These are phyloP conservation scores for Macadamia tetraphylla DNA, from an alignment of 164 flowering plant genomes.

Conservation along the genomic window DNA sequence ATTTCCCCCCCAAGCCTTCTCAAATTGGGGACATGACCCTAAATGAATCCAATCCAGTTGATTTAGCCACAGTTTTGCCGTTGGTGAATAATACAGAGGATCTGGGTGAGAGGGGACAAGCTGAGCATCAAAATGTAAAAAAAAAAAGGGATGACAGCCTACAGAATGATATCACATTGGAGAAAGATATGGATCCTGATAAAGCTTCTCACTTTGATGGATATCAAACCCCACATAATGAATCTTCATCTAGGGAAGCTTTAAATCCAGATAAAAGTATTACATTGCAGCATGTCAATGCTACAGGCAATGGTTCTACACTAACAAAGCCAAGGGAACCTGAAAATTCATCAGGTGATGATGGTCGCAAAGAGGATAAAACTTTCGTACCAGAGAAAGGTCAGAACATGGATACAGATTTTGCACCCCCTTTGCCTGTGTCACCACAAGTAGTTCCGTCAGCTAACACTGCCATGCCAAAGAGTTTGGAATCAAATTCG, in stretches of 20 bases:
- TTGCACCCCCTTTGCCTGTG: background rate
- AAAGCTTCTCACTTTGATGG: background rate
- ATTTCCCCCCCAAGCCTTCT: background rate
- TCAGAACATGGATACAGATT: background rate
- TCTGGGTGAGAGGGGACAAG: background rate
- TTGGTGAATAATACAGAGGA: background rate
- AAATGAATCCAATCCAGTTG: background rate
- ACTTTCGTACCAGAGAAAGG: background rate
- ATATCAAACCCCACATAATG: background rate
- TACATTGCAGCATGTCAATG: background rate
- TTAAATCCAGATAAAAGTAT: background rate
- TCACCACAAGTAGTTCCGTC: background rate
- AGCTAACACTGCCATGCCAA: background rate
- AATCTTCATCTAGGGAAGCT: background rate
- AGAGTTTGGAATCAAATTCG: background rate
- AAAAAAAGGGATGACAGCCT: background rate
- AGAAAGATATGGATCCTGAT: background rate
- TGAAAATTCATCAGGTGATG: background rate
- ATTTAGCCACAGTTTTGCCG: constrained; percentile 4
- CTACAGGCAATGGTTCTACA: background rate
- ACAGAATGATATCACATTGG: background rate
- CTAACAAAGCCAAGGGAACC: background rate
- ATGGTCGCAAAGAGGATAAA: background rate
- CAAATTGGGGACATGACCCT: too few relatives aligned
- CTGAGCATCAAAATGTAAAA: background rate